Evolutionary conservation across 176 grass and related monocot genomes (phyloP).

Genomic region (Oryza meridionalis): DNA sequence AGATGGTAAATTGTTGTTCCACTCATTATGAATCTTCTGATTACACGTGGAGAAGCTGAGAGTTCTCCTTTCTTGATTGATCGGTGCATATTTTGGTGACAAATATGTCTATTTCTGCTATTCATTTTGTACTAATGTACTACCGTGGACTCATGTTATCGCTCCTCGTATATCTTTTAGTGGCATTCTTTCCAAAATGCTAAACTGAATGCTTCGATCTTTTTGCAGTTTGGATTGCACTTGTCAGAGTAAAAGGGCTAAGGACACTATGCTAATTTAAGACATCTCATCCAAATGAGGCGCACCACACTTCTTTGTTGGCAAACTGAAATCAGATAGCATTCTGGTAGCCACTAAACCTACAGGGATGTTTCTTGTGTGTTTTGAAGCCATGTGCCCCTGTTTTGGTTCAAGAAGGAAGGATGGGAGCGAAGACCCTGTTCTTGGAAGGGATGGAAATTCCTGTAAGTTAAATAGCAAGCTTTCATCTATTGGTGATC

Average conservation of each 20-base stretch:
- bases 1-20: slow-evolving; percentile 8
- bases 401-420: slow-evolving; percentile 68
- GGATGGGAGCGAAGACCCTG: slow-evolving; percentile 71
- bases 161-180: neutral
- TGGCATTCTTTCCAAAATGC: neutral
- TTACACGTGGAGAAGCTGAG: neutral
- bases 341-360: slow-evolving; percentile 54
- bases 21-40: neutral
- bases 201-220: slow-evolving; percentile 10
- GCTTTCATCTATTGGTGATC: neutral
- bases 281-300: slow-evolving; percentile 43
- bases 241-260: slow-evolving; percentile 23
- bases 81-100: neutral
- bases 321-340: slow-evolving; percentile 40
- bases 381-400: slow-evolving; percentile 69
- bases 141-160: neutral
- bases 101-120: neutral
- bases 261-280: slow-evolving; percentile 34
- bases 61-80: neutral
- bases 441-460: slow-evolving; percentile 52
- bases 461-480: slow-evolving; percentile 55
- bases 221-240: slow-evolving; percentile 29
- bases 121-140: neutral
- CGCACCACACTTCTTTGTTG: slow-evolving; percentile 11
- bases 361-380: slow-evolving; percentile 64